Evolutionary conservation across 1,284 basidiomycete species (phyloP).

Genomic region (Athelia psychrophila): DNA sequence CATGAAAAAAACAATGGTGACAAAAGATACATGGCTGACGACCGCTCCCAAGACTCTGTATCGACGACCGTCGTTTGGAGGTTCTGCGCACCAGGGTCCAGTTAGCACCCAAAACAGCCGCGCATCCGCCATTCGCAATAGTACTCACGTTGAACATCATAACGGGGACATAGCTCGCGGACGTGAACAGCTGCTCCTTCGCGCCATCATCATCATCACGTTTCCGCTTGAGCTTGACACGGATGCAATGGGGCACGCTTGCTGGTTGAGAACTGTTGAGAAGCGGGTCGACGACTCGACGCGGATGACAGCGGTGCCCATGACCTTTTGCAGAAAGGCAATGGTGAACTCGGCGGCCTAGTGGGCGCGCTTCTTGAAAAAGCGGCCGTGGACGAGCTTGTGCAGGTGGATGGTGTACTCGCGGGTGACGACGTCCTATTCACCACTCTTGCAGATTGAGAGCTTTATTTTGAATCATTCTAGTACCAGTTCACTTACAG

Average conservation of each 20-base stretch:
- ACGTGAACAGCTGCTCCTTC: conserved; percentile 96
- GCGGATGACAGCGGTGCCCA: conserved; percentile 92
- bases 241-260: conserved; percentile 85
- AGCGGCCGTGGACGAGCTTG: conserved; percentile 87
- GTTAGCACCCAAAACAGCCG: too few species aligned
- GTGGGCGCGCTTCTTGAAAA: conserved; percentile 94
- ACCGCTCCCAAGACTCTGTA: conserved; percentile 43
- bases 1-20: too few species aligned
- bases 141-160: conserved; percentile 78
- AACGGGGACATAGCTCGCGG: conserved; percentile 81
- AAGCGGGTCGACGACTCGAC: conserved; percentile 93
- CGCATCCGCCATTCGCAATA: background rate
- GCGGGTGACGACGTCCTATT: conserved; percentile 94
- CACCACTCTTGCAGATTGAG: too few species aligned
- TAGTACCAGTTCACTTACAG: too few species aligned
- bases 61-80: conserved; percentile 83
- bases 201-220: conserved; percentile 95
- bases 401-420: conserved; percentile 97
- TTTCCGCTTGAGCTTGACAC: conserved; percentile 92
- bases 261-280: conserved; percentile 90
- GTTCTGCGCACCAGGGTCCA: conserved; percentile 61
- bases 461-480: too few species aligned
- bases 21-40: too few species aligned
- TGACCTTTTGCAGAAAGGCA: conserved; percentile 86
- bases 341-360: conserved; percentile 92